These are phyloP conservation scores for Apostasia ramifera DNA, from an alignment of 106 monocot genomes.

Conservation along the genomic window DNA sequence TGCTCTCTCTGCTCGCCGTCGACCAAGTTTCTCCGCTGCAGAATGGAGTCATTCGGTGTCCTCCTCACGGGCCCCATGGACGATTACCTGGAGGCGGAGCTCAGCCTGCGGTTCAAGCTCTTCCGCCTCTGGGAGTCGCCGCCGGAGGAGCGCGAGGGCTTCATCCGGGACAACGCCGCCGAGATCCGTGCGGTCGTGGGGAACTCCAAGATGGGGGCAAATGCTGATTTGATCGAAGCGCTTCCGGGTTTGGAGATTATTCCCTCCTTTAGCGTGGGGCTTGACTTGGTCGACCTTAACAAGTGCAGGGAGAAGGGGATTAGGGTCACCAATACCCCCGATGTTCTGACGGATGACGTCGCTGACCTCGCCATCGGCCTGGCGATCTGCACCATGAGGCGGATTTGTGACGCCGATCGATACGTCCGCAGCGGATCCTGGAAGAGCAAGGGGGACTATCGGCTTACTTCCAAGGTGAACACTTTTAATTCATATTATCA, in stretches of 20 bases:
- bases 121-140: slow-evolving; percentile 66
- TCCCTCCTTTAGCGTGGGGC: slow-evolving; percentile 59
- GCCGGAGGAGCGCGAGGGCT: slow-evolving; percentile 26
- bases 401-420: slow-evolving; percentile 42
- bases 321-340: slow-evolving; percentile 72
- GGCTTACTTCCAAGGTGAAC: slow-evolving; percentile 52
- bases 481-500: too few relatives aligned
- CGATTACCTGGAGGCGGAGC: slow-evolving; percentile 65
- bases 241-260: slow-evolving; percentile 73
- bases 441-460: slow-evolving; percentile 32
- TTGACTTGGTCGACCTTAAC: slow-evolving; percentile 64
- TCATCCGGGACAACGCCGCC: slow-evolving; percentile 29
- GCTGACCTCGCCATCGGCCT: slow-evolving; percentile 79
- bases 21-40: too few relatives aligned
- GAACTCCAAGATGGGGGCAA: slow-evolving; percentile 37
- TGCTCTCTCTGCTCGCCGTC: too few relatives aligned
- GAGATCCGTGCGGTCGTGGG: slow-evolving; percentile 64
- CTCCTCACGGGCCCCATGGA: slow-evolving; percentile 40
- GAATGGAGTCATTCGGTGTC: slow-evolving; percentile 35
- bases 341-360: slow-evolving; percentile 72
- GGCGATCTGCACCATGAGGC: slow-evolving; percentile 53
- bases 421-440: slow-evolving; percentile 49
- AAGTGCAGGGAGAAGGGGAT: slow-evolving; percentile 68
- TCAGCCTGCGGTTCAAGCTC: slow-evolving; percentile 43
- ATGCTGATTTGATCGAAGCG: slow-evolving; percentile 55